phyloP scores from a whole-genome alignment of 2,329 filamentous ascomycete genomes.

The Pseudonectria foliicola region DNA sequence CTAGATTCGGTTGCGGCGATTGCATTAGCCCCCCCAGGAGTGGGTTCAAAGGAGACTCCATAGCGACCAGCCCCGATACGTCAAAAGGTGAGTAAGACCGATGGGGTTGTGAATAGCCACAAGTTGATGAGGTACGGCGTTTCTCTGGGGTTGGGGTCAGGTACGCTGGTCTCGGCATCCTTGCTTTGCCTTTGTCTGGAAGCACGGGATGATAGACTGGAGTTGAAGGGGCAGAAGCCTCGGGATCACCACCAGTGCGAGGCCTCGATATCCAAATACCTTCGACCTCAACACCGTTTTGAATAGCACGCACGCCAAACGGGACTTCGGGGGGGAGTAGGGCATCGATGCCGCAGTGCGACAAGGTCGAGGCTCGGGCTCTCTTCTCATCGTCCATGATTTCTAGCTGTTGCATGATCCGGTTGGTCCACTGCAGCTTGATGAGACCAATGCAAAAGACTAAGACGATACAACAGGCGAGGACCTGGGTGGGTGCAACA shows the following conservation, averaged over 20 bases:
- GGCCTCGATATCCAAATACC: conserved; percentile 69
- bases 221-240: conserved; percentile 17
- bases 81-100: no score
- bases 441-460: conserved; percentile 62
- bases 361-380: conserved; percentile 45
- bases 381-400: conserved; percentile 60
- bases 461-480: conserved; percentile 61
- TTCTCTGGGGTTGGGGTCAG: conserved; percentile 1
- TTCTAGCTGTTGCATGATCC: conserved; percentile 49
- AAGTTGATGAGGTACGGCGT: conserved; percentile 1
- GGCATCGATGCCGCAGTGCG: conserved; percentile 42
- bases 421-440: conserved; percentile 60
- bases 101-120: not conserved
- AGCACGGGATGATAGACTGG: conserved; percentile 10
- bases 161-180: conserved; percentile 6
- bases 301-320: conserved; percentile 79
- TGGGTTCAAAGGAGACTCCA: no score
- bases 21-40: no score
- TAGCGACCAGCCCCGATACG: no score
- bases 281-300: conserved; percentile 75
- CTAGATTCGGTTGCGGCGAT: no score
- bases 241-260: conserved; percentile 29
- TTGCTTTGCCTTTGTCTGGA: conserved; percentile 16
- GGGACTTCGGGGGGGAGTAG: conserved; percentile 55
- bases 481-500: conserved; percentile 44